Base-by-base conservation (phyloP, 225 moss, liverwort and hornwort species). In the Lunularia cruciata region DNA sequence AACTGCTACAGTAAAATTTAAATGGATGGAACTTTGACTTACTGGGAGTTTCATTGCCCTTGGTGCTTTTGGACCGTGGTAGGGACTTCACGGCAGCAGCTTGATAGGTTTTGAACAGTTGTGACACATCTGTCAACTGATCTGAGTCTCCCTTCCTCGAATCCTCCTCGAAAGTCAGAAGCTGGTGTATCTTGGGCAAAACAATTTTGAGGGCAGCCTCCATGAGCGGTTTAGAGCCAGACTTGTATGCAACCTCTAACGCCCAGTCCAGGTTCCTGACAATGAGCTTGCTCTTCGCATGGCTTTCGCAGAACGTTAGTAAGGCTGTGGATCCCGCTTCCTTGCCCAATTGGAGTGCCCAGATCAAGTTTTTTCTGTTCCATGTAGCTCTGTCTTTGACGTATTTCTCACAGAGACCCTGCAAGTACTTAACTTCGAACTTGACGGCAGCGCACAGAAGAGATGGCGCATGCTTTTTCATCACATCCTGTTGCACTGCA, bases 401-500 rank as follows among this genome's bases (percentile, higher is more conserved):
- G 34, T 63, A 63, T 40, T 63, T 63, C 63, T 63, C 63, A 28
- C 65, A 65, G 15, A 46, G 30, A 16, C 27, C 26, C 45, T 65
- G 65, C 16, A 65, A 31, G n/a, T 65, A 65, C 65, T 65, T 65
- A 19, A 65, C 65, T 8, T 65, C 65, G 27, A 65, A 65, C 32
- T 65, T 65, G 30, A 65, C 46, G 20, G 65, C 65, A 26, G 65
- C 45, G 19, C 65, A 5, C 30, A 65, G 65, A 47, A 47, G 46
- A 1, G 27, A 19, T 16, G 45, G 43, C 30, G 30, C 46, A 26
- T 65, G 47, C 43, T 46, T 63, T 26, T 63, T 63, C 63, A 63
- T 63, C 63, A 63, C 39, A 4, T 63, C 63, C 4, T 8, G 25
- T 23, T 63, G 40, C 63, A 63, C 63, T 23, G 23, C 43, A 1